These are phyloP conservation scores for Paraglomus occultum DNA, from an alignment of 192 early-diverging fungal species.

Conservation along the genomic window DNA sequence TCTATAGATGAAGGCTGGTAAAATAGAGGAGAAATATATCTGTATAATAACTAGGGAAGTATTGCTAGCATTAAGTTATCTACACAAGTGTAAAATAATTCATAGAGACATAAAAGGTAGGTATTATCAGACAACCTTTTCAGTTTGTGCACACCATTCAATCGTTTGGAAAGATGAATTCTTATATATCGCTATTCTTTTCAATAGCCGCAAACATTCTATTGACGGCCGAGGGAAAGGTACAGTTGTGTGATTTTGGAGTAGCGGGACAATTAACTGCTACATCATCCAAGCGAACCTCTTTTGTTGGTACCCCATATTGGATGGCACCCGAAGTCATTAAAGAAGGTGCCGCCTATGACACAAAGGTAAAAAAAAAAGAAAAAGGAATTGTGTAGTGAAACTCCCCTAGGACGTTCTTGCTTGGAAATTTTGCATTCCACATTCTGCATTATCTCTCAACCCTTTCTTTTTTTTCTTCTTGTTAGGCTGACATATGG, in stretches of 20 bases:
- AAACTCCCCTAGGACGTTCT: neutral
- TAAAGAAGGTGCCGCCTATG: constrained; percentile 79
- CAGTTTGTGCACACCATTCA: neutral
- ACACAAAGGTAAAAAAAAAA: constrained; percentile 83
- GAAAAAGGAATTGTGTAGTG: neutral
- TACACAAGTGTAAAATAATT: constrained; percentile 94
- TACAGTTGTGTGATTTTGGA: constrained; percentile 97
- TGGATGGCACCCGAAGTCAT: constrained; percentile 92
- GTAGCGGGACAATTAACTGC: constrained; percentile 83
- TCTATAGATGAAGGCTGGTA: constrained; percentile 68
- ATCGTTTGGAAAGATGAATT: no score
- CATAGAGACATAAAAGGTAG: constrained; percentile 97
- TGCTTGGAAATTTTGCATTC: constrained; percentile 31
- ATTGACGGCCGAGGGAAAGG: constrained; percentile 82
- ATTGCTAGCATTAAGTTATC: constrained; percentile 82
- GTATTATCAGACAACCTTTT: neutral
- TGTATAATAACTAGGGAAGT: constrained; percentile 88
- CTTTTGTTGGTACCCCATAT: constrained; percentile 93
- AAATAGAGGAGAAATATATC: constrained; percentile 87
- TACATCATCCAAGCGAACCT: constrained; percentile 73
- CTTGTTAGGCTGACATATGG: constrained; percentile 92
- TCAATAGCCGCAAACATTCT: constrained; percentile 85
- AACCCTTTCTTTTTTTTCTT: neutral
- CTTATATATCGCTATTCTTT: neutral
- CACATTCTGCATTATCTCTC: neutral